Percentiles rank a stretch among this genome's conserved stretches.
phyloP scores from a whole-genome alignment of 441 rosid species.

The Jatropha podagrica region DNA sequence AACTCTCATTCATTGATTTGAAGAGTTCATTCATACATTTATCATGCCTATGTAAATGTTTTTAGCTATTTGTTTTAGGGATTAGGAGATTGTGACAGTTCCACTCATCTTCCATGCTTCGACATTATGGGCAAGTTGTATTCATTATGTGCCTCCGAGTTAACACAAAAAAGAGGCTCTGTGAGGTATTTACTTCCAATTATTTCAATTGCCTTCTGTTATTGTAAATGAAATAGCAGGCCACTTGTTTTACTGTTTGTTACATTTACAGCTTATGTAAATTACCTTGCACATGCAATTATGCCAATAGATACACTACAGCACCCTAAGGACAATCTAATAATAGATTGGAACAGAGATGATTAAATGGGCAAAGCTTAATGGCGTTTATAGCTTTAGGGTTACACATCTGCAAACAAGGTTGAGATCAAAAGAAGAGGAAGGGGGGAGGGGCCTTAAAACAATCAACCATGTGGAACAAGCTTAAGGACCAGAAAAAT shows the following conservation, averaged over 20 bases:
- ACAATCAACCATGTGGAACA: not conserved
- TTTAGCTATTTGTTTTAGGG: conserved; percentile 26
- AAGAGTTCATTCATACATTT: conserved; percentile 13
- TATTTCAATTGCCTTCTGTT: conserved; percentile 16
- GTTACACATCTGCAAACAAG: too few species aligned
- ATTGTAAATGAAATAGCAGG: conserved; percentile 7
- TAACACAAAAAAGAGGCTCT: conserved; percentile 25
- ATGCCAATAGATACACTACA: too few species aligned
- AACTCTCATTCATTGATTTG: conserved; percentile 18
- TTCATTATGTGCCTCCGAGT: conserved; percentile 51
- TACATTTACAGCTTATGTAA: not conserved
- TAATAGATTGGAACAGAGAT: too few species aligned
- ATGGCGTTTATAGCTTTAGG: too few species aligned
- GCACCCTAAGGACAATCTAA: too few species aligned
- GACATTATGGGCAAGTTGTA: conserved; percentile 25
- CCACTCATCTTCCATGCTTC: conserved; percentile 5
- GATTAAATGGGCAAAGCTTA: too few species aligned
- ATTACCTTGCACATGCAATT: too few species aligned
- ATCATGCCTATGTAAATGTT: conserved; percentile 36
- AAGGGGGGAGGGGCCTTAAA: not conserved
- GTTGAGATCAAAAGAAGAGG: too few species aligned
- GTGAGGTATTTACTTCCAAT: conserved; percentile 34
- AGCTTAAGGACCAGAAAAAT: not conserved
- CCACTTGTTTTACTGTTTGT: too few species aligned
- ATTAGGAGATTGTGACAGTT: conserved; percentile 25